phyloP scores from a whole-genome alignment of 371 early-diverging fungal species.

The Parasitella parasitica region DNA sequence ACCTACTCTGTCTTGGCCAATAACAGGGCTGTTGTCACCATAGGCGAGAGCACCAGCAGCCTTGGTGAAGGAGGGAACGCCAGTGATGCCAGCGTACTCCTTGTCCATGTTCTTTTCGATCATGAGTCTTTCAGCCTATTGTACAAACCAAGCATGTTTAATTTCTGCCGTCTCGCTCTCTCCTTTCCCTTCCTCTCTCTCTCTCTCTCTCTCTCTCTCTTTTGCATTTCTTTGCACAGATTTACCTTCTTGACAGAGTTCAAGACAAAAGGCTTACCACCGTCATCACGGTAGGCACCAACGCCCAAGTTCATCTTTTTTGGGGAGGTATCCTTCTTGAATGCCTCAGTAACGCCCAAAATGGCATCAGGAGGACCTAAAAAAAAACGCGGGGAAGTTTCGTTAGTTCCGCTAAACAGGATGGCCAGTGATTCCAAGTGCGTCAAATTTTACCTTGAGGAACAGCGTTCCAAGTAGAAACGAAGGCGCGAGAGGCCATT shows the following conservation, averaged over 20 bases:
- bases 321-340: constrained; percentile 86
- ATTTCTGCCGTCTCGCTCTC: no score
- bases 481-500: constrained; percentile 55
- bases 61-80: constrained; percentile 81
- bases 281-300: constrained; percentile 97
- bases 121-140: constrained; percentile 85
- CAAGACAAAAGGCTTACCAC: constrained; percentile 92
- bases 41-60: constrained; percentile 88
- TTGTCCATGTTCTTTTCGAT: constrained; percentile 76
- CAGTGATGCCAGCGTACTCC: constrained; percentile 96
- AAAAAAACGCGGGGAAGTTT: constrained; percentile 12
- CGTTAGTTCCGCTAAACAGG: neutral
- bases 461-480: constrained; percentile 76
- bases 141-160: constrained; percentile 1
- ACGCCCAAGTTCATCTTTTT: constrained; percentile 98
- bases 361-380: constrained; percentile 95
- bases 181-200: no score
- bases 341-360: constrained; percentile 95
- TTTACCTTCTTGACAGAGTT: constrained; percentile 82
- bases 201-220: no score
- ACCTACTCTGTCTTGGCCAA: constrained; percentile 73
- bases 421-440: neutral
- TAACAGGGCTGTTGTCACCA: constrained; percentile 72
- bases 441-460: constrained; percentile 59
- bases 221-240: neutral